phyloP scores from a whole-genome alignment of 768 basidiomycete species.

The Hygrophorus pudorinus region DNA sequence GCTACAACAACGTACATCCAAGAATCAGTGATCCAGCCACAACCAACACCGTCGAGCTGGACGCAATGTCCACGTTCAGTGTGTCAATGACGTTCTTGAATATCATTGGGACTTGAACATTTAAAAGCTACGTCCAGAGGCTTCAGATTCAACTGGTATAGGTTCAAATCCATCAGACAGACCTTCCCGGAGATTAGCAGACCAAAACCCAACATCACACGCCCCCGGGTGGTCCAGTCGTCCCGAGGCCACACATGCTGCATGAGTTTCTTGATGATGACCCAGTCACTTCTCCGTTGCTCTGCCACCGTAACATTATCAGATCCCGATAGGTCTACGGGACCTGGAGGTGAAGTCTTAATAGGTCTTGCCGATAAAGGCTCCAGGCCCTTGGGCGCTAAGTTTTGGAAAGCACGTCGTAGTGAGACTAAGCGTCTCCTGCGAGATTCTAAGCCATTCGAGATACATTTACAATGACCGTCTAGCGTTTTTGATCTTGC shows the following conservation, averaged over 20 bases:
- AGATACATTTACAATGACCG: no score
- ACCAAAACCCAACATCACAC: conserved; percentile 75
- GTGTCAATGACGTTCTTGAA: conserved; percentile 91
- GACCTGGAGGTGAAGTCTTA: background rate
- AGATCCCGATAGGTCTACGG: background rate
- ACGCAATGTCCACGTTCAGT: conserved; percentile 73
- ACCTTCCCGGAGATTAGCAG: conserved; percentile 85
- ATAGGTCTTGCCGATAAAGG: background rate
- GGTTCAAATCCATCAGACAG: conserved; percentile 9
- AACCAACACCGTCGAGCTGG: conserved; percentile 76
- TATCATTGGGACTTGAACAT: conserved; percentile 95
- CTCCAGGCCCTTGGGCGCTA: background rate
- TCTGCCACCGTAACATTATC: conserved; percentile 24
- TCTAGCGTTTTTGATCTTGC: no score
- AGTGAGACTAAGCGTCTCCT: no score
- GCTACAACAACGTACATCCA: conserved; percentile 59
- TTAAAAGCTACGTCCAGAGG: conserved; percentile 51
- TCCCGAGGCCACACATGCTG: conserved; percentile 88
- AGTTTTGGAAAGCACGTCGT: background rate
- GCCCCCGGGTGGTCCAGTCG: conserved; percentile 71
- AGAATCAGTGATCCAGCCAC: conserved; percentile 84
- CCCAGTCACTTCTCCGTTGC: conserved; percentile 76
- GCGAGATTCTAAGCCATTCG: background rate
- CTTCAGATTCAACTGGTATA: conserved; percentile 1
- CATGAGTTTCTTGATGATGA: conserved; percentile 72